These are phyloP conservation scores for Theobroma grandiflorum DNA, from an alignment of 441 rosid genomes.

Conservation along the genomic window DNA sequence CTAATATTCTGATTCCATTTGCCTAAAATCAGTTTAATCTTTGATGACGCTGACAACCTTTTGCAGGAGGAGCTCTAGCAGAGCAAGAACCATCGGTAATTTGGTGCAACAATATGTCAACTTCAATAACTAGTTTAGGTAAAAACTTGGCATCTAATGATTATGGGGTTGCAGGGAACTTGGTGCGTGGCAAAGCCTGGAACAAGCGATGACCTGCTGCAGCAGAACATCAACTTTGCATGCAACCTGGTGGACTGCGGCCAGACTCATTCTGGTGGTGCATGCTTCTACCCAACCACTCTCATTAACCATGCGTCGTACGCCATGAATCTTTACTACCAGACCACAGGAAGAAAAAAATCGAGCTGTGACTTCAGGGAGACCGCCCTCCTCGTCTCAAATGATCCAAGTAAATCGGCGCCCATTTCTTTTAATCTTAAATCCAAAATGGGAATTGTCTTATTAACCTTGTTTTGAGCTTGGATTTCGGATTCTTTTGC, in stretches of 20 bases:
- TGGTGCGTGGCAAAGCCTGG: slow-evolving; percentile 52
- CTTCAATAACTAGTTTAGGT: neutral
- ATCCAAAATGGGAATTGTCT: neutral
- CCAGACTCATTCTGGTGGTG: slow-evolving; percentile 30
- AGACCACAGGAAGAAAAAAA: slow-evolving; percentile 18
- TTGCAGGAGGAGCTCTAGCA: slow-evolving; percentile 32
- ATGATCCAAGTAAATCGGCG: slow-evolving; percentile 35
- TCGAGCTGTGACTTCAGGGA: slow-evolving; percentile 36
- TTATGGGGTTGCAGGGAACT: slow-evolving; percentile 34
- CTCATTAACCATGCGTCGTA: slow-evolving; percentile 44
- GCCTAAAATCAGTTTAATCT: neutral
- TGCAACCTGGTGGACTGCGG: slow-evolving; percentile 30
- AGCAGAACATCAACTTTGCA: slow-evolving; percentile 39
- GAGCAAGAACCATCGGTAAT: slow-evolving; percentile 13
- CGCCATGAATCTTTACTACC: slow-evolving; percentile 50
- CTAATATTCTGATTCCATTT: no score
- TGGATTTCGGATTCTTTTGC: neutral
- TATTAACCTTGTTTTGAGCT: neutral
- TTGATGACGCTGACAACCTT: neutral
- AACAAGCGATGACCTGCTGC: slow-evolving; percentile 34
- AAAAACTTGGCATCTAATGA: neutral
- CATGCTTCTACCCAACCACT: slow-evolving; percentile 38
- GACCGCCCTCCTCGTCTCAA: slow-evolving; percentile 34
- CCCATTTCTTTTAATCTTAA: neutral
- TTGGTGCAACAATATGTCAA: neutral